Conservation (phyloP, 306 rosid species). For the Cucurbita maxima region DNA sequence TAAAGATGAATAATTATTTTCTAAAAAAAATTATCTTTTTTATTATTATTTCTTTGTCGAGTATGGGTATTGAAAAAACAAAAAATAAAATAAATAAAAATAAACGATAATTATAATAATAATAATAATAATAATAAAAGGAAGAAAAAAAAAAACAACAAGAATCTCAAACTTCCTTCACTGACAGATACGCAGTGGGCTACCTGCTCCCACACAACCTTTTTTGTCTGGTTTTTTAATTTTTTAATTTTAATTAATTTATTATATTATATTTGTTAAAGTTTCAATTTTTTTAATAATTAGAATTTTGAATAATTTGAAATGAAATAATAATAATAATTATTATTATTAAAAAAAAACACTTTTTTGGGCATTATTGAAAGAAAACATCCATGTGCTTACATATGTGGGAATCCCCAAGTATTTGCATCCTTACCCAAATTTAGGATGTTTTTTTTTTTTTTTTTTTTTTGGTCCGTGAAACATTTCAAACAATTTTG, state of each 20-base stretch:
- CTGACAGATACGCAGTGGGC: background rate
- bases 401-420: background rate
- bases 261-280: background rate
- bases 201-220: background rate
- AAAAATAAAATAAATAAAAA: too few species aligned
- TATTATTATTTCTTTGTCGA: too few species aligned
- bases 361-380: background rate
- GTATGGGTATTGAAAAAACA: background rate
- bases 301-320: background rate
- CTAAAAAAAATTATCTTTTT: too few species aligned
- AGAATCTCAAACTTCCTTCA: background rate
- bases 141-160: background rate
- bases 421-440: background rate
- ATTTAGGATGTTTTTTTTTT: too few species aligned
- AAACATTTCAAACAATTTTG: too few species aligned
- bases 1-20: too few species aligned
- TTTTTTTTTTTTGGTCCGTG: background rate
- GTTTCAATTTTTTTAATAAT: background rate
- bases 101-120: too few species aligned
- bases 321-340: background rate
- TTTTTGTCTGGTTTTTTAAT: background rate
- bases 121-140: too few species aligned
- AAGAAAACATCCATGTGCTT: constrained; percentile 4
- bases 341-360: background rate
- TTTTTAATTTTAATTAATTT: background rate